Base-by-base conservation (phyloP, 78 protist genomes). In the Bodo saltans region DNA sequence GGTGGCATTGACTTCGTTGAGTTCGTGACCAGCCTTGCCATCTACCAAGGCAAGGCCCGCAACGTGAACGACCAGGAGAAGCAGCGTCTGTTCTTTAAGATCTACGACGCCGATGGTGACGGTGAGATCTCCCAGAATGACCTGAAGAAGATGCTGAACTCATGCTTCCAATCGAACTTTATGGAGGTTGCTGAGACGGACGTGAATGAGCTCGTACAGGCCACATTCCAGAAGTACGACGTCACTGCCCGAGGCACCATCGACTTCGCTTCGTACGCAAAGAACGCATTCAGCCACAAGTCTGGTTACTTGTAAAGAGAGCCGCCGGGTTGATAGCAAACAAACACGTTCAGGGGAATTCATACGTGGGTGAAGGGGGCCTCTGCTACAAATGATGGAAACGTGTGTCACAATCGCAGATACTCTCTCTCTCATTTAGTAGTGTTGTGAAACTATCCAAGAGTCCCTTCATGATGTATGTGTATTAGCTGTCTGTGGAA, bases 21-120 rank as follows among this genome's bases (percentile, higher is more conserved):
- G 84, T 88, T 88, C 34, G 76, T 81, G 17, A 1, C 3, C 40
- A 79, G 82, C 27, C 47, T 88, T 29, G 71, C 87, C 11, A 72
- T 82, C 28, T 82, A 88, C 73, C 35, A 76, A 11, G 47, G 83
- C 69, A 68, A 34, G 32, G 53, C 81, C 78, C 34, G 52, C 17
- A 4, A 0, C n/a, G 74, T 88, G 68, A 39, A 2, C 67, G 82
- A 79, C 33, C 53, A 26, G 28, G 90, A 80, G 60, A 79, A 79
- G 27, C 33, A 79, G 25, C 0, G 1, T 26, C 79, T 85, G 27
- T 23, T 88, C 30, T 82, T 76, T 0, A 75, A 68, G n/a, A 4
- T 96, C 12, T 96, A 96, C 89, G 98, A 96, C 89, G 83, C 93
- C 35, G 96, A 96, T 85, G 47, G 85, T 35, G 98, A 96, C 76